Base-by-base conservation (phyloP, 495 filamentous ascomycete species). In the Podospora pseudoanserina region DNA sequence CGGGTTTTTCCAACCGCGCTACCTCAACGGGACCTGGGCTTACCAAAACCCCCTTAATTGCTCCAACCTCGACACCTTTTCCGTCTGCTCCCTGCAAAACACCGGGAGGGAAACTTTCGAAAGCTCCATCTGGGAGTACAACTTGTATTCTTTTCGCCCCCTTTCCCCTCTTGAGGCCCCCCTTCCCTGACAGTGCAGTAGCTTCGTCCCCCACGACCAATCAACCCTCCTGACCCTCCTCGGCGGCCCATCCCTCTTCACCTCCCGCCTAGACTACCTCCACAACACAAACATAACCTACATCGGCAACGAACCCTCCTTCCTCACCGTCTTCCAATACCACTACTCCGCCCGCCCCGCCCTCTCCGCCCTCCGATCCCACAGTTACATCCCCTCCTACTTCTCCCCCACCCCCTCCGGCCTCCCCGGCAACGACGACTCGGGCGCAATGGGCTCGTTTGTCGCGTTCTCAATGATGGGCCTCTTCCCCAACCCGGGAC, bases 341-440 rank as follows among this genome's bases (percentile, higher is more conserved):
- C 89, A 91, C 75, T 92, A 92, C 71, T 84, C 86, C 0, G 90
- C 88, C 6, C 81, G 90, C 0, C 90, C 89, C 0, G 89, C 77
- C 1, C 79, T 91, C 3, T 91, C 89, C 0, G 82, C 89, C 0
- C 77, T 83, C 54, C 86, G 86, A 32, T 81, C 80, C 6, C 89
- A 91, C 70, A 83, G 74, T 71, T 92, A 91, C 73, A 91, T 92
- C 64, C 89, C 90, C 0, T 81, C 83, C 0, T 86, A 80, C 72
- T 92, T 91, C 76, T 82, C 86, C 57, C 84, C 87, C 0, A 86
- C 88, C 0, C 75, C 83, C 2, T 76, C 76, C 27, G 89, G 90
- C 16, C 84, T 92, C 11, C 89, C 90, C 0, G 89, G 89, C 0
- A 92, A 92, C 73, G 89, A 92, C 66, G 90, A 92, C 72, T 85